Evolutionary conservation across 2,329 filamentous ascomycete genomes (phyloP), one percentile per base, ranked within the genome.

Genomic region (Fusarium sarcochroum): DNA sequence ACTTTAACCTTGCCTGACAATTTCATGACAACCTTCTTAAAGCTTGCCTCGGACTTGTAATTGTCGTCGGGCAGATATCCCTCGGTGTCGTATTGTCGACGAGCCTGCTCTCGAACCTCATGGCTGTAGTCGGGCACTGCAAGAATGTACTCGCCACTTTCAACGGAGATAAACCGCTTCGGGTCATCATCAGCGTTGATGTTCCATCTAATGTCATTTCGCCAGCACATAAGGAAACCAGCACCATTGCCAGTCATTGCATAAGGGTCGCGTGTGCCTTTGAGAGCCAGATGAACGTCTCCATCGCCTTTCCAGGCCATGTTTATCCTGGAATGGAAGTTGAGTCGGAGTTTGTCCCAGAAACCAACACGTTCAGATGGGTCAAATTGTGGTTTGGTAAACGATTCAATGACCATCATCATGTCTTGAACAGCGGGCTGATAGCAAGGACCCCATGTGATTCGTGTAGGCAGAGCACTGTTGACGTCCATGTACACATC

Each of bases 1-100:
- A 94, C 98, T 78, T 93, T 92, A 1, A 99, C 96, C 75, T 96
- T 97, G 15, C 96, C 96, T 5, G 96, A 98, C 14, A 99, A 85
- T 80, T 99, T 99, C 95, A 99, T 98, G 51, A 97, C 89, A 5
- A 98, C 96, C 80, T 99, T 99, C 80, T 97, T 97, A 85, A 99
- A 99, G 1, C 90, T 85, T n/a, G 94, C 92, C 3, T 91, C 89
- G 35, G 91, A 88, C 72, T 89, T 92, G 74, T 87, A 85, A 69
- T 86, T 90, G 61, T 89, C 91, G 15, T 88, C 87, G 50, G 86
- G 88, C 3, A 87, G 82, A 32, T 89, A 83, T 69, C 85, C 91
- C 51, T 89, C 88, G 46, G 85, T 83, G 53, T 90, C 84, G 34
- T 83, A 87, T 23, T 76, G 76, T 30, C 78, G 81, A 18, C 82